Percentiles rank a stretch among this genome's conserved stretches.
phyloP scores from a whole-genome alignment of 2,329 filamentous ascomycete genomes.

The Stagonosporopsis vannaccii region DNA sequence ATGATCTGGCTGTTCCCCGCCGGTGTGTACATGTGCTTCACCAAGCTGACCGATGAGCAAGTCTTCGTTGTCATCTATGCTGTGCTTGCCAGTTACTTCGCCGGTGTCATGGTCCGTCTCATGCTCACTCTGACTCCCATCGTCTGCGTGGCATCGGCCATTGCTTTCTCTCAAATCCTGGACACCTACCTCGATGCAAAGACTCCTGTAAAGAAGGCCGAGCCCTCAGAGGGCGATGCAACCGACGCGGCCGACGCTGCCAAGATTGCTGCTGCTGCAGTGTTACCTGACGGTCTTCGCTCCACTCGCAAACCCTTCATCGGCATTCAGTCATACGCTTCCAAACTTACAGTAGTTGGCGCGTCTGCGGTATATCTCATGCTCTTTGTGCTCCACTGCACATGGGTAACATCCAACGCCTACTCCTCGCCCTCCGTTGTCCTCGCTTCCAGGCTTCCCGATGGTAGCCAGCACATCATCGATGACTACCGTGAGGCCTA shows the following conservation, averaged over 20 bases:
- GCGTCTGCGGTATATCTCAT: constrained; percentile 81
- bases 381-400: constrained; percentile 96
- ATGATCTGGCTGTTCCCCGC: constrained; percentile 99
- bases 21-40: constrained; percentile 98
- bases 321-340: constrained; percentile 82
- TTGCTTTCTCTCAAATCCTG: constrained; percentile 85
- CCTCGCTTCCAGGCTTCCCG: constrained; percentile 86
- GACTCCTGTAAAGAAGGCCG: constrained; percentile 61
- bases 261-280: constrained; percentile 58
- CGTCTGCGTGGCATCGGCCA: constrained; percentile 91
- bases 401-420: constrained; percentile 98
- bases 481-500: constrained; percentile 99
- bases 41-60: constrained; percentile 90
- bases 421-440: constrained; percentile 99
- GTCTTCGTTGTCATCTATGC: constrained; percentile 98
- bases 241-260: constrained; percentile 40
- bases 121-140: constrained; percentile 98
- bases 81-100: constrained; percentile 97
- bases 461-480: constrained; percentile 97
- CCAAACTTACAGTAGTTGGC: constrained; percentile 78
- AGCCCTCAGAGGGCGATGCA: constrained; percentile 55
- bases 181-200: constrained; percentile 80
- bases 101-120: constrained; percentile 98
- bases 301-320: constrained; percentile 76
- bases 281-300: constrained; percentile 65